Evolutionary conservation across 495 filamentous ascomycete genomes (phyloP).

Genomic region (Aspergillus panamensis): DNA sequence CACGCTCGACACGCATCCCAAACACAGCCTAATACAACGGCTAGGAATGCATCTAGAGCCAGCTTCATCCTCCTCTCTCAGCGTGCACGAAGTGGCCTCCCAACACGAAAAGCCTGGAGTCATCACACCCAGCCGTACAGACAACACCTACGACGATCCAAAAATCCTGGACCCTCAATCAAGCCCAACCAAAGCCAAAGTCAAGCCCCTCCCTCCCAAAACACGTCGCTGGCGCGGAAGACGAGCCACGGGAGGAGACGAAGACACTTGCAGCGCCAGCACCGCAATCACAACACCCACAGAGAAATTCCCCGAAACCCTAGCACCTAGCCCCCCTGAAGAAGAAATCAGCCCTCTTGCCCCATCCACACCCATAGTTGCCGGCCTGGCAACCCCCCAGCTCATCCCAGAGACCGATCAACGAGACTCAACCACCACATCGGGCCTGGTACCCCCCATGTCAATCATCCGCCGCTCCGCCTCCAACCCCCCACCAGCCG

Average conservation of each 20-base stretch:
- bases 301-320: slow-evolving; percentile 34
- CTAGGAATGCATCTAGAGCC: slow-evolving; percentile 49
- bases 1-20: slow-evolving; percentile 22
- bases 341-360: slow-evolving; percentile 22
- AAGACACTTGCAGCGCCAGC: slow-evolving; percentile 3
- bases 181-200: slow-evolving; percentile 31
- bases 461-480: slow-evolving; percentile 33
- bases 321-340: slow-evolving; percentile 9
- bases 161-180: slow-evolving; percentile 12
- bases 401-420: slow-evolving; percentile 15
- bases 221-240: slow-evolving; percentile 43
- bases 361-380: slow-evolving; percentile 14
- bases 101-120: slow-evolving; percentile 83
- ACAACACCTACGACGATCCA: slow-evolving; percentile 10
- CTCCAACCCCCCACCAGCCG: slow-evolving; percentile 40
- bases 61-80: slow-evolving; percentile 51
- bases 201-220: slow-evolving; percentile 46
- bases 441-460: slow-evolving; percentile 27
- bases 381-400: slow-evolving; percentile 6
- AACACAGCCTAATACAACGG: slow-evolving; percentile 28
- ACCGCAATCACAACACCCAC: not conserved
- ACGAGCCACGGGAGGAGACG: slow-evolving; percentile 29
- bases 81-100: slow-evolving; percentile 72
- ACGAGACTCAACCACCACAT: slow-evolving; percentile 29
- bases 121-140: slow-evolving; percentile 70